Base-by-base conservation (phyloP, 768 basidiomycete genomes). In the Boletus edulis region DNA sequence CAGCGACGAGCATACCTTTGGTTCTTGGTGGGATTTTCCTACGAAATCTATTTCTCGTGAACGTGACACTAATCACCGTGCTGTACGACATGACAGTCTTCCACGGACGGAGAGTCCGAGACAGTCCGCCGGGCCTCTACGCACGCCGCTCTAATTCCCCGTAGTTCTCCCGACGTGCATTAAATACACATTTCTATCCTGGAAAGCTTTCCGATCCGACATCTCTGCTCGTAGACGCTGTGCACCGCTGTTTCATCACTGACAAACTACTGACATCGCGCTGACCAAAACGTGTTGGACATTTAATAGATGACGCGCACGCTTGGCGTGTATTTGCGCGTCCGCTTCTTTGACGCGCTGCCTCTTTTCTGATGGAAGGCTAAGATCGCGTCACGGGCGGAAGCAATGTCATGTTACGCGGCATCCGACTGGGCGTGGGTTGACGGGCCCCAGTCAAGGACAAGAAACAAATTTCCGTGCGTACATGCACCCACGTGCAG, bases 391-490 rank as follows among this genome's bases (percentile, higher is more conserved):
- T 83, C 56, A 69, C 67, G 3, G 81, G 79, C 13, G 82, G 85
- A 5, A 77, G 64, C 39, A 85, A 85, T 51, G 80, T 86, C 42
- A 85, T 82, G 11, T 64, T 87, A 8, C 72, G 80, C 27, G 82
- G 85, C 0, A 78, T 64, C 81, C 0, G 55, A 80, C 4, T 82
- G 81, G 81, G 84, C 84, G n/a, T 86, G 83, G 83, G 76, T 86
- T 0, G 78, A 85, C 58, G 80, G n/a, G n/a, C n/a, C n/a, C n/a
- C n/a, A n/a, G 73, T 2, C 78, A 85, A 48, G 84, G 84, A 2
- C 81, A 84, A 69, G 74, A 74, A 32, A 80, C 78, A 52, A 47
- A 71, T 35, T 17, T 29, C 18, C 49, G 27, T 39, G 31, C 35
- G 24, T 9, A n/a, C 40, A 24, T 24, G 22, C 22, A 24, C 24